Evolutionary conservation across 2,329 filamentous ascomycete species (phyloP).

Genomic region (Neonectria faginata): DNA sequence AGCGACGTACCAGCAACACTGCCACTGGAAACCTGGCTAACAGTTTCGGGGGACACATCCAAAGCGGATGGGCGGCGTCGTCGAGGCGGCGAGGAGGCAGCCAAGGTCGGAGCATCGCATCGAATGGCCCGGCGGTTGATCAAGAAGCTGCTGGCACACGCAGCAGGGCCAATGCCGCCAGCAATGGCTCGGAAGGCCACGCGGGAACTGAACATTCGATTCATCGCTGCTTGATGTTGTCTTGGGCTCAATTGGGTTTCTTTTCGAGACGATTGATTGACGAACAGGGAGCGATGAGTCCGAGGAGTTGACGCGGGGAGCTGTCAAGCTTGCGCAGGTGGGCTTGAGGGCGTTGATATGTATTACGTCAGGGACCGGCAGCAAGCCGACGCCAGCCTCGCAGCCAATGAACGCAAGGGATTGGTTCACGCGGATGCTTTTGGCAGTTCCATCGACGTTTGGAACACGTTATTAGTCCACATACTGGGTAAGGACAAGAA

Average conservation of each 20-base stretch:
- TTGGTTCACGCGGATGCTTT: conserved; percentile 15
- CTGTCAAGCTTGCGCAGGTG: conserved; percentile 16
- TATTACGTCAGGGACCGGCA: conserved; percentile 37
- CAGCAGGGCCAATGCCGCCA: conserved; percentile 44
- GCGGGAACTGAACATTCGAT: conserved; percentile 38
- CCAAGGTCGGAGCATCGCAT: conserved; percentile 46
- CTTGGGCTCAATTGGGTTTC: conserved; percentile 3
- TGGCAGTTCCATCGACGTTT: background rate
- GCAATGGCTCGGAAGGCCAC: conserved; percentile 43
- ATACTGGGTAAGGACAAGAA: background rate
- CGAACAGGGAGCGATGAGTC: conserved; percentile 2
- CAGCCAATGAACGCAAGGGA: conserved; percentile 37
- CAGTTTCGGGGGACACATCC: conserved; percentile 48
- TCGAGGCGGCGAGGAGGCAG: conserved; percentile 32
- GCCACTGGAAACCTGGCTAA: conserved; percentile 65
- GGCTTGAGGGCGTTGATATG: background rate
- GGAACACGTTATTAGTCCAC: too few species aligned
- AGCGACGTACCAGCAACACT: conserved; percentile 61
- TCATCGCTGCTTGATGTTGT: conserved; percentile 34
- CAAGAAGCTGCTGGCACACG: conserved; percentile 44
- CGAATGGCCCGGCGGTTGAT: conserved; percentile 43
- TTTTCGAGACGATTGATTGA: background rate
- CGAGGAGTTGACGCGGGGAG: background rate
- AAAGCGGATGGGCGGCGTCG: conserved; percentile 26
- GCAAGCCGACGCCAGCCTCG: conserved; percentile 24